Evolutionary conservation across 169 alveolate species (phyloP), one percentile per base, ranked within the genome.

Genomic region (Cyclospora cayetanensis): DNA sequence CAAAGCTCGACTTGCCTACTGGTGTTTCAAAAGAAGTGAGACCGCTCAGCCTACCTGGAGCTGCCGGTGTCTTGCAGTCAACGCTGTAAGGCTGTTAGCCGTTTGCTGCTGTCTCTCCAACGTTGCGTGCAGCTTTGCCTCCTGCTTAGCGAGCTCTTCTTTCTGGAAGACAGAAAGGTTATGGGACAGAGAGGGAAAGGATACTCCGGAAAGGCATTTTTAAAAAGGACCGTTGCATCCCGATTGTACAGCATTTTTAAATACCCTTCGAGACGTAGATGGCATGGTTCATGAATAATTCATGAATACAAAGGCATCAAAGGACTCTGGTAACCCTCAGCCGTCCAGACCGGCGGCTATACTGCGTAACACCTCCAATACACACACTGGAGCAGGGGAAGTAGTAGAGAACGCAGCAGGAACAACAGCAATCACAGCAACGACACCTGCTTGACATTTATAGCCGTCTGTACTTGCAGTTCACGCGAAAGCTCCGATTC

Each of bases 71-170:
- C 39, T 70, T 4, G 22, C 83, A 7, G 50, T 35, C 22, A 70
- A 39, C 20, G 53, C 55, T 1, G 34, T 39, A 18, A 70, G 83
- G 83, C 29, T 70, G 60, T 41, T 70, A 3, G 83, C 18, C 12
- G 83, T 70, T 15, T 70, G 83, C 60, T 70, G 83, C 83, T 70
- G 83, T 29, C 20, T 70, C 52, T 70, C 55, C 29, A 70, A 22
- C 46, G 39, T 50, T 55, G 50, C 9, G 22, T 39, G 46, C 52
- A 70, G 50, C 53, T 31, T 37, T 35, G 27, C 83, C 25, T 70
- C 83, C 39, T 70, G 83, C 27, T 70, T 70, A 15, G 53, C 4
- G 3, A 70, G n/a, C 50, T 70, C 42, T 12, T 20, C 53, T 20
- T 70, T 29, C 35, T 34, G 25, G 39, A 11, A 41, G 29, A 70